Evolutionary conservation across 805 yeast genomes (phyloP).

Genomic region (Hagleromyces aurorensis): DNA sequence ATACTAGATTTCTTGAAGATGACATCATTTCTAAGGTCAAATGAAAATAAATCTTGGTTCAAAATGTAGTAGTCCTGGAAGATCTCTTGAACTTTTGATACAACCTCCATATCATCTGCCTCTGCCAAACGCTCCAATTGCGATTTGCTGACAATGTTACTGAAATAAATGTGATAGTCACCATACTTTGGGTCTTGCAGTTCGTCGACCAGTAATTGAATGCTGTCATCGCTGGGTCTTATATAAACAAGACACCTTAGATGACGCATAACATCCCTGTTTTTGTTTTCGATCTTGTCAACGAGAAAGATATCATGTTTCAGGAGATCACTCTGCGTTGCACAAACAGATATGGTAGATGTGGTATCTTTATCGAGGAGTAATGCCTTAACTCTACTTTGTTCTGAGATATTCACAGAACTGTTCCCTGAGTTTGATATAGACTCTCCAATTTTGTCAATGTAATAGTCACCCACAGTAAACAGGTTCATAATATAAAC

Average conservation of each 20-base stretch:
- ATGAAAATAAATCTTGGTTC: constrained; percentile 57
- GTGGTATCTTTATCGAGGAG: constrained; percentile 76
- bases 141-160: constrained; percentile 64
- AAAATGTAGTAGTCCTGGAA: constrained; percentile 78
- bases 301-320: constrained; percentile 79
- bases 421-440: constrained; percentile 9
- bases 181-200: constrained; percentile 72
- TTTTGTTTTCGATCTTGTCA: constrained; percentile 54
- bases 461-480: constrained; percentile 38
- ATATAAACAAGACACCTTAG: constrained; percentile 73
- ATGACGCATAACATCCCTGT: constrained; percentile 68
- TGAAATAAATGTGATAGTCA: constrained; percentile 69
- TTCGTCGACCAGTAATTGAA: constrained; percentile 56
- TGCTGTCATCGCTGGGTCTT: constrained; percentile 60
- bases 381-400: constrained; percentile 54
- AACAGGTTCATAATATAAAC: constrained; percentile 37
- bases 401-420: constrained; percentile 17
- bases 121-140: constrained; percentile 85
- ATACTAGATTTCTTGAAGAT: constrained; percentile 23
- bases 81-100: constrained; percentile 68
- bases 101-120: constrained; percentile 78
- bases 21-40: constrained; percentile 26
- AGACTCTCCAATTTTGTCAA: constrained; percentile 33
- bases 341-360: constrained; percentile 74
- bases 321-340: constrained; percentile 79